phyloP scores from a whole-genome alignment of 2,329 filamentous ascomycete genomes.

The Chrysosporium keratinophilum region DNA sequence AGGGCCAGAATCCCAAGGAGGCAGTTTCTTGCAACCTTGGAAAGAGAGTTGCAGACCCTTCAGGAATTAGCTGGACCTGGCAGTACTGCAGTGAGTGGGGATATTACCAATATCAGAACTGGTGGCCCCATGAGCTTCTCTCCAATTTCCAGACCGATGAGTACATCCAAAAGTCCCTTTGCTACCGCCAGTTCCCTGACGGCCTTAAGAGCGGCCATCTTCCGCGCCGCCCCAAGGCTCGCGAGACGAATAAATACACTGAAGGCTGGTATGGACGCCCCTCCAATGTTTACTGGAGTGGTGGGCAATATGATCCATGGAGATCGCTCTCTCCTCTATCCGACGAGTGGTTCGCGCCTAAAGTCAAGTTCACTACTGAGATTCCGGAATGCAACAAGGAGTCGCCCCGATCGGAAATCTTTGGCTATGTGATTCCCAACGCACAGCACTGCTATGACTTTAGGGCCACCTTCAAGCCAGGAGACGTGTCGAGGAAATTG shows the following conservation, averaged over 20 bases:
- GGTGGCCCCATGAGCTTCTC: slow-evolving; percentile 34
- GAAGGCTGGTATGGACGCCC: slow-evolving; percentile 45
- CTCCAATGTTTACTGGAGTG: slow-evolving; percentile 43
- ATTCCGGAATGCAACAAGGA: slow-evolving; percentile 37
- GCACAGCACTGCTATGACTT: slow-evolving; percentile 44
- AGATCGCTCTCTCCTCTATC: slow-evolving; percentile 38
- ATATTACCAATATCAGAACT: slow-evolving; percentile 41
- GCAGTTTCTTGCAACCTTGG: slow-evolving; percentile 32
- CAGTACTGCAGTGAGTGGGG: slow-evolving; percentile 47
- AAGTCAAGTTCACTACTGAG: slow-evolving; percentile 29
- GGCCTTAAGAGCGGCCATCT: slow-evolving; percentile 32
- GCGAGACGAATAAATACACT: slow-evolving; percentile 35
- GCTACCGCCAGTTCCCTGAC: slow-evolving; percentile 41
- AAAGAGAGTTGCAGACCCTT: slow-evolving; percentile 25
- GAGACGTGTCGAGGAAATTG: slow-evolving; percentile 26
- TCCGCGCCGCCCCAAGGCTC: slow-evolving; percentile 32
- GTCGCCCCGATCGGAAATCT: slow-evolving; percentile 32
- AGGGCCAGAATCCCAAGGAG: slow-evolving; percentile 20
- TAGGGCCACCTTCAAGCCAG: slow-evolving; percentile 25
- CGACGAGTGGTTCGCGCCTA: slow-evolving; percentile 33
- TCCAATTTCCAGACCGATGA: slow-evolving; percentile 39
- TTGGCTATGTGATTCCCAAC: slow-evolving; percentile 39
- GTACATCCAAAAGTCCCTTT: slow-evolving; percentile 37
- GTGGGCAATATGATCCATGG: slow-evolving; percentile 46
- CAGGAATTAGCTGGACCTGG: slow-evolving; percentile 40